Evolutionary conservation across 106 monocot species (phyloP).

Genomic region (Dendrobium nobile): DNA sequence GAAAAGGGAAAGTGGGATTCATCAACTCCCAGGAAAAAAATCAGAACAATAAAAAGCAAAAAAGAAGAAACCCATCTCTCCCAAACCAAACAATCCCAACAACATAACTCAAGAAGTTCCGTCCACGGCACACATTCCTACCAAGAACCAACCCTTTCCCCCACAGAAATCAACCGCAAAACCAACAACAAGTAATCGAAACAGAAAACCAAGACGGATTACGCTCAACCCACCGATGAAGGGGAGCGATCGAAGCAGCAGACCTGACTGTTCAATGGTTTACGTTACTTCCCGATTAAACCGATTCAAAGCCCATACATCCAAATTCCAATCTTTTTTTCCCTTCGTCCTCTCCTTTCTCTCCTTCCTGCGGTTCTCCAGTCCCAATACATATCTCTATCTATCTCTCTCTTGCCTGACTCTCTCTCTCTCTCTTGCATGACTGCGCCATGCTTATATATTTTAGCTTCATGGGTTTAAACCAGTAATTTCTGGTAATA

Average conservation of each 20-base stretch:
- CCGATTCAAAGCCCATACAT: not conserved
- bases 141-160: not conserved
- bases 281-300: conserved; percentile 10
- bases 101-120: conserved; percentile 12
- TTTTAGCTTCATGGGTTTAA: conserved; percentile 2
- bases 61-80: conserved; percentile 1
- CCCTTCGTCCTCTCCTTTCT: not conserved
- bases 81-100: conserved; percentile 1
- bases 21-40: not conserved
- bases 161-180: conserved; percentile 3
- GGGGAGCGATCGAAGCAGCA: conserved; percentile 2
- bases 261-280: not conserved
- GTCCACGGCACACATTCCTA: conserved; percentile 19
- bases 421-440: not conserved
- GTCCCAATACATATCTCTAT: not conserved
- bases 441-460: not conserved
- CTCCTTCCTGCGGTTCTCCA: not conserved
- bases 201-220: not conserved
- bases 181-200: not conserved
- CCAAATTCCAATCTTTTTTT: not conserved
- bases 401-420: not conserved
- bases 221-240: conserved; percentile 1
- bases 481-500: not conserved
- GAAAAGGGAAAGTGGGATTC: not conserved
- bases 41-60: conserved; percentile 4